These are phyloP conservation scores for Hansfordia pulvinata DNA, from an alignment of 2,329 filamentous ascomycete genomes.

Conservation along the genomic window DNA sequence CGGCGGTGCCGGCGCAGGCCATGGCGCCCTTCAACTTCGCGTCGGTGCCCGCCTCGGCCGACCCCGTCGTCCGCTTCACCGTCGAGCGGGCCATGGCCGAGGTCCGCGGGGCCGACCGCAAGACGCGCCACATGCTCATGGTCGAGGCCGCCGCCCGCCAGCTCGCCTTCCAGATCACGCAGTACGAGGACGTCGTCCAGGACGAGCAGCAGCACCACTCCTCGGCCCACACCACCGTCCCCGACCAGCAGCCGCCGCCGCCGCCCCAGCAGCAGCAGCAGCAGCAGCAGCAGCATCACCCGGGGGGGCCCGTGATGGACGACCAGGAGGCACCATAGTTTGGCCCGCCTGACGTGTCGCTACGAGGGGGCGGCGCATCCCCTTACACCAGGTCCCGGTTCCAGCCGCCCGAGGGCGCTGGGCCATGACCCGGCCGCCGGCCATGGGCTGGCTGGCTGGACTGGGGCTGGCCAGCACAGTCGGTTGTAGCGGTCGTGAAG, in stretches of 20 bases:
- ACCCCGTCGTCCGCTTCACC: slow-evolving; percentile 26
- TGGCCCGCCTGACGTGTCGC: no score
- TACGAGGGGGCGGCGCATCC: no score
- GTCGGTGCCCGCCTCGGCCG: slow-evolving; percentile 17
- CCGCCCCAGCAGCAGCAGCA: slow-evolving; percentile 16
- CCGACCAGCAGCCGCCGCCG: no score
- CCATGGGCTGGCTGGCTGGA: no score
- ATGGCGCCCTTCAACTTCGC: slow-evolving; percentile 18
- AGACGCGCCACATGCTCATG: slow-evolving; percentile 31
- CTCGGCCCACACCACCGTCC: no score
- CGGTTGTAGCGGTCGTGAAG: no score
- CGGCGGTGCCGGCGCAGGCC: slow-evolving; percentile 14
- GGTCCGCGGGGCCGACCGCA: slow-evolving; percentile 26
- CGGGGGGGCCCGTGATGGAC: slow-evolving; percentile 11
- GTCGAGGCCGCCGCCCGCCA: slow-evolving; percentile 41
- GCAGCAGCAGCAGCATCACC: slow-evolving; percentile 10
- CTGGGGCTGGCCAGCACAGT: no score
- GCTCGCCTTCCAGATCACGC: slow-evolving; percentile 35
- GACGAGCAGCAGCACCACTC: slow-evolving; percentile 13
- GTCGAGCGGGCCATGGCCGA: slow-evolving; percentile 31
- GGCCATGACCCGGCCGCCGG: no score
- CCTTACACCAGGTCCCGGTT: no score
- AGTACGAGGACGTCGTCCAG: slow-evolving; percentile 29
- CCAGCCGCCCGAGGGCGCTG: no score
- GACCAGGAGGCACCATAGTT: slow-evolving; percentile 14